Evolutionary conservation across 176 grass and related monocot genomes (phyloP).

Genomic region (Oryza rufipogon): DNA sequence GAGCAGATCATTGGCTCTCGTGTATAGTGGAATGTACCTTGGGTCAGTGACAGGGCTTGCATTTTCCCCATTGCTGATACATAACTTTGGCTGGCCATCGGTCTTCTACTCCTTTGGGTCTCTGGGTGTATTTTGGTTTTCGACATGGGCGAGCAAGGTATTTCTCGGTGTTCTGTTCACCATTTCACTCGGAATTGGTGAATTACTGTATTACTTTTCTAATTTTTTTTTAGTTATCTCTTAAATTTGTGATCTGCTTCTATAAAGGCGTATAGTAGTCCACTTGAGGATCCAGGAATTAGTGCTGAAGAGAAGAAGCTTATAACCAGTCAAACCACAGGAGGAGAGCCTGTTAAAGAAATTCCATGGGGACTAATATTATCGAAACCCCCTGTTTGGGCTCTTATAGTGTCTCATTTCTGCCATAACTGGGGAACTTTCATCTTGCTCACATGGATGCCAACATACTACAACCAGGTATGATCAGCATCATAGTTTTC

Average conservation of each 20-base stretch:
- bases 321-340: slow-evolving; percentile 58
- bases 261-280: slow-evolving; percentile 86
- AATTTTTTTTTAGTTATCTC: neutral
- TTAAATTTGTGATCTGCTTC: slow-evolving; percentile 22
- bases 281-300: slow-evolving; percentile 87
- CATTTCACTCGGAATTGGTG: neutral
- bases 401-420: slow-evolving; percentile 92
- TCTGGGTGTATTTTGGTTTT: slow-evolving; percentile 77
- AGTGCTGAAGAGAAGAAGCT: slow-evolving; percentile 74
- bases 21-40: slow-evolving; percentile 98
- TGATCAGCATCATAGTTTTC: slow-evolving; percentile 13
- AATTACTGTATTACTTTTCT: slow-evolving; percentile 32
- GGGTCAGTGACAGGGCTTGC: slow-evolving; percentile 93
- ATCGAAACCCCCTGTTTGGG: slow-evolving; percentile 94
- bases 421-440: slow-evolving; percentile 99
- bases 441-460: slow-evolving; percentile 99
- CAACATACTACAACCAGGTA: slow-evolving; percentile 98
- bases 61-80: slow-evolving; percentile 93
- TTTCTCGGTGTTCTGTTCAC: slow-evolving; percentile 18
- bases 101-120: slow-evolving; percentile 96
- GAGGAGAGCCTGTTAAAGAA: slow-evolving; percentile 74
- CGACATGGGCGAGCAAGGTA: slow-evolving; percentile 75
- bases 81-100: slow-evolving; percentile 89
- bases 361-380: slow-evolving; percentile 91
- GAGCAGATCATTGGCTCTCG: slow-evolving; percentile 83